These are phyloP conservation scores for Xanthoceras sorbifolium DNA, from an alignment of 345 rosid species.

Conservation along the genomic window DNA sequence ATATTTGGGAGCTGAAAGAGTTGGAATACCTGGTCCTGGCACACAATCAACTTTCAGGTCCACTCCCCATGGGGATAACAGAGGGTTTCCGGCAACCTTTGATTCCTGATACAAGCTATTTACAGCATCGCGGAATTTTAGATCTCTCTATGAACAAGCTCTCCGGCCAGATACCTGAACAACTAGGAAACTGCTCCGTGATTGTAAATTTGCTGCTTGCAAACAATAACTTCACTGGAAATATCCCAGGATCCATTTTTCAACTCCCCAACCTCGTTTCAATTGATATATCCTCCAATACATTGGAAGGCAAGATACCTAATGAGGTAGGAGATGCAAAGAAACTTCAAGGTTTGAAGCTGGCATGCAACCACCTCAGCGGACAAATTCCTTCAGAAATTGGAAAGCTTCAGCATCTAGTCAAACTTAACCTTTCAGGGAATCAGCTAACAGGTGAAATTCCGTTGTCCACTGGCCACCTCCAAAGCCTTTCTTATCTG, in stretches of 20 bases:
- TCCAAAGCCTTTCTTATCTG: slow-evolving; percentile 16
- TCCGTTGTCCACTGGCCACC: slow-evolving; percentile 11
- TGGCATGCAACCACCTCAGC: slow-evolving; percentile 2
- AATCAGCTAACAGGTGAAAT: slow-evolving; percentile 16
- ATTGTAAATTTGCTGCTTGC: slow-evolving; percentile 21
- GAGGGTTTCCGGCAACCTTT: slow-evolving; percentile 10
- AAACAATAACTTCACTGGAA: slow-evolving; percentile 19
- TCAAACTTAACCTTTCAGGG: slow-evolving; percentile 20
- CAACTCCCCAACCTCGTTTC: slow-evolving; percentile 11
- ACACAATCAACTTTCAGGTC: slow-evolving; percentile 19
- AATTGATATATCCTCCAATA: slow-evolving; percentile 16
- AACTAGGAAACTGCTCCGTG: slow-evolving; percentile 19
- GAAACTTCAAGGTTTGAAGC: slow-evolving; percentile 22
- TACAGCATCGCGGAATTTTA: slow-evolving; percentile 17
- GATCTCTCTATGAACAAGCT: slow-evolving; percentile 21
- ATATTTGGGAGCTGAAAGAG: slow-evolving; percentile 9
- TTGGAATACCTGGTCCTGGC: slow-evolving; percentile 18
- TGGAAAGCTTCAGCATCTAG: slow-evolving; percentile 15
- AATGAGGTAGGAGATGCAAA: slow-evolving; percentile 16
- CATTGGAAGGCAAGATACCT: slow-evolving; percentile 17
- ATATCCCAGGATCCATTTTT: slow-evolving; percentile 16
- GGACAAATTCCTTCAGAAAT: slow-evolving; percentile 22
- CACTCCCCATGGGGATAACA: slow-evolving; percentile 11
- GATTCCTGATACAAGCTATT: slow-evolving; percentile 16
- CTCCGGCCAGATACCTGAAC: slow-evolving; percentile 17